Evolutionary conservation across 78 protist genomes (phyloP), one percentile per base, ranked within the genome.

Genomic region (Dictyostelium brefeldianum): DNA sequence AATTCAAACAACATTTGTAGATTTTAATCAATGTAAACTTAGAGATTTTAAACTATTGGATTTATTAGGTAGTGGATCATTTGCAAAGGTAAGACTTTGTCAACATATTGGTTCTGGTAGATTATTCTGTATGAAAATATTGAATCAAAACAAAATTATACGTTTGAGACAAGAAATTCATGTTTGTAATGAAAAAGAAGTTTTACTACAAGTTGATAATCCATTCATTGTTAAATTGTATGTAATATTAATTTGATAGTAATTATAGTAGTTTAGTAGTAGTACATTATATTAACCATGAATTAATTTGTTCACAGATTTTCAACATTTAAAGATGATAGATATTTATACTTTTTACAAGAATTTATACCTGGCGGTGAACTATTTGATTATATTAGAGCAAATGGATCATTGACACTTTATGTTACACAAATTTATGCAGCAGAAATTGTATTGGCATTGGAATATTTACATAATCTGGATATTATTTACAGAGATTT

Each of bases 351-450:
- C 67, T 71, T 95, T 22, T 18, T 89, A 17, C 89, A 89, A 43
- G 96, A 95, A 17, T 89, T 62, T 69, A 46, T 82, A 36, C 78
- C 80, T 2, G 94, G 96, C 17, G 96, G 96, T 27, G 96, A 95
- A 46, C 27, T 95, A 22, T 95, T 95, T 65, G 80, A 62, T 54
- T 75, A 93, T 41, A 77, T 93, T 67, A 6, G 96, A 46, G 43
- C 90, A 20, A 17, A 54, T 47, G 71, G 89, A 27, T 54, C 62
- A 14, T 29, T 93, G 17, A 47, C 89, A 7, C 50, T 25, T 3
- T 50, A 93, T 25, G 82, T 57, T 22, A 75, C 90, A 43, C 53
- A 80, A 71, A 5, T 78, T 5, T 96, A 91, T 51, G 80, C 96
- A 18, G 97, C 96, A 48, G 94, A 96, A 69, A 89, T 96, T 59